Percentiles rank a stretch among this genome's conserved stretches.
Evolutionary conservation across 768 basidiomycete genomes (phyloP).

Genomic region (Hypholoma fasciculare): DNA sequence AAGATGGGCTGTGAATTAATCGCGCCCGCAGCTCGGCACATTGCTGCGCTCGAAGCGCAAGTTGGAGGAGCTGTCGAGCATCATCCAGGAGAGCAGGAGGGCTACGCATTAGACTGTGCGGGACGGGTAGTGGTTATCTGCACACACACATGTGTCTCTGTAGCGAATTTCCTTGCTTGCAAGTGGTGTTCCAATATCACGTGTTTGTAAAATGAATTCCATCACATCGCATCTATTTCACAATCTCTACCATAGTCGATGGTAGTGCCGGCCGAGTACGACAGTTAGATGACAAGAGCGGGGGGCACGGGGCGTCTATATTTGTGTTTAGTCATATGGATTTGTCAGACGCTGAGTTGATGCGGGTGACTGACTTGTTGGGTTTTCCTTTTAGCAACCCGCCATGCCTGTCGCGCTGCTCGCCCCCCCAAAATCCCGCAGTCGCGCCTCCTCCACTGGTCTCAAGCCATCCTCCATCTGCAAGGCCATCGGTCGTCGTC

Average conservation of each 20-base stretch:
- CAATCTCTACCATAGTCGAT: no score
- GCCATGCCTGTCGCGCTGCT: conserved; percentile 16
- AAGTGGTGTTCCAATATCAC: no score
- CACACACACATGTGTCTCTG: neutral
- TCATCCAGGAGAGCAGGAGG: conserved; percentile 94
- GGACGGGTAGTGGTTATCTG: conserved; percentile 8
- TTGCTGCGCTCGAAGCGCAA: conserved; percentile 98
- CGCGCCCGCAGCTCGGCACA: conserved; percentile 78
- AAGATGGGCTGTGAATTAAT: conserved; percentile 2
- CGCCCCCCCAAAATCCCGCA: conserved; percentile 45
- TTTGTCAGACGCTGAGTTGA: conserved; percentile 4
- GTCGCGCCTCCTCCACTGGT: conserved; percentile 60
- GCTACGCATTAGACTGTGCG: conserved; percentile 42
- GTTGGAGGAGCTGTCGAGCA: conserved; percentile 89
- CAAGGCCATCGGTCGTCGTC: conserved; percentile 53
- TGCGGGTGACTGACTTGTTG: neutral
- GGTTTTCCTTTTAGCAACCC: conserved; percentile 5
- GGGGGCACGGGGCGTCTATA: neutral
- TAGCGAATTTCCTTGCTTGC: neutral
- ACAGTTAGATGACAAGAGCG: neutral
- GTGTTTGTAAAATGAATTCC: no score
- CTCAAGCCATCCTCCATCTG: conserved; percentile 48
- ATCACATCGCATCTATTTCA: no score
- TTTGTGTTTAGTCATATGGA: neutral
- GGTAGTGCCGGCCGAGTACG: neutral